These are phyloP conservation scores for Fusarium redolens DNA, from an alignment of 2,329 filamentous ascomycete species.

Conservation along the genomic window DNA sequence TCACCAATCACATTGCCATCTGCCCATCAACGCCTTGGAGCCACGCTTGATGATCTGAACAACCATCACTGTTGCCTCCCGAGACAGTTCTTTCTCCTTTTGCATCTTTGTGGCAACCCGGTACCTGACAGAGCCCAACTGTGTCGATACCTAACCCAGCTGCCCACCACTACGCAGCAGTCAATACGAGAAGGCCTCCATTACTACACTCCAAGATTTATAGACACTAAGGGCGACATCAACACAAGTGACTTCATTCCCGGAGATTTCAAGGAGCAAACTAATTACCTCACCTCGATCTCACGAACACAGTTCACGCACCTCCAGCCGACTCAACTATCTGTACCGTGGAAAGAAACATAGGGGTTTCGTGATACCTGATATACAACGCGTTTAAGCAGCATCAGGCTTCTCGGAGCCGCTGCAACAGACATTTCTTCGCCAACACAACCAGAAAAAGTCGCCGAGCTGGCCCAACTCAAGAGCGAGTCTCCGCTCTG, in stretches of 20 bases:
- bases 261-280: constrained; percentile 1
- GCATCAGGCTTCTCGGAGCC: constrained; percentile 36
- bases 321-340: not conserved
- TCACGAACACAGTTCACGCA: constrained; percentile 2
- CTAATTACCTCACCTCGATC: not conserved
- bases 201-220: constrained; percentile 22
- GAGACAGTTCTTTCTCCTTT: constrained; percentile 46
- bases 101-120: constrained; percentile 33
- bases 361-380: constrained; percentile 10
- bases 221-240: constrained; percentile 12
- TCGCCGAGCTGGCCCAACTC: constrained; percentile 57
- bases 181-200: constrained; percentile 31
- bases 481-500: constrained; percentile 56
- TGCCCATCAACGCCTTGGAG: constrained; percentile 46
- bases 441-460: constrained; percentile 29
- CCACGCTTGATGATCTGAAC: constrained; percentile 44
- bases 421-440: constrained; percentile 25
- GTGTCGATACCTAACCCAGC: constrained; percentile 45
- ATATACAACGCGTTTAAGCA: constrained; percentile 30
- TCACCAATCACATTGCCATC: constrained; percentile 51
- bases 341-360: constrained; percentile 5
- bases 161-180: constrained; percentile 38
- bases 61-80: constrained; percentile 40
- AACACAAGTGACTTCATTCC: constrained; percentile 7
- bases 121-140: constrained; percentile 38